Base-by-base conservation (phyloP, 140 eudicot genomes). In the Bidens hawaiensis region DNA sequence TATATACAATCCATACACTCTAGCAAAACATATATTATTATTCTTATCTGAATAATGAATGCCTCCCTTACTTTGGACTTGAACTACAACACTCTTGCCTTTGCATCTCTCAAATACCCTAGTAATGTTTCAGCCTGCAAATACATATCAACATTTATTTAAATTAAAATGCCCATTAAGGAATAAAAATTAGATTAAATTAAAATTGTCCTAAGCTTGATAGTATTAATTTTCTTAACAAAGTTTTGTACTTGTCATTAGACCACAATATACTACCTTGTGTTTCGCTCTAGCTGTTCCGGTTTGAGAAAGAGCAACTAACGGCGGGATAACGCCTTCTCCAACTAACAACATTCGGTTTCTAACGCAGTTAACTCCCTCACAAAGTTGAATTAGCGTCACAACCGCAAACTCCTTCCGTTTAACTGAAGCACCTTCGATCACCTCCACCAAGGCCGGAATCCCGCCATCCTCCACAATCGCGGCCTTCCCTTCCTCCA, bases 311-410 rank as follows among this genome's bases (percentile, higher is more conserved):
- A 90, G 81, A 0, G 96, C 95, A 0, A 83, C 94, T 22, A 90
- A 40, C 0, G 97, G 97, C 55, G 96, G 97, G 58, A 90, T 90
- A 0, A 69, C 97, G 4, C 97, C 97, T 71, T 90, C 97, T 41
- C 88, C 78, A 11, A 87, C 96, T 53, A 90, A 75, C 80, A 90
- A 76, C 10, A 81, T 88, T 23, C 97, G 45, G 33, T 82, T 81
- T 40, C 80, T 67, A 0, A 65, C 82, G 71, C 81, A 76, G 13
- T 50, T 27, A 63, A 71, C 65, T 2, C 89, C 94, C 14, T 57
- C 83, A 64, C 95, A 87, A 70, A 91, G 2, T 72, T 74, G 83
- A 62, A 87, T 53, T 72, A 90, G 38, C 2, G 94, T 87, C 70
- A 84, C 52, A 57, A 90, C 94, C 8, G 96, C 94, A 41, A 86